A percentile compares a stretch with the other conserved stretches of the same genome.
Conservation (phyloP, 805 yeast genomes). For the Kodamaea fukazawae region DNA sequence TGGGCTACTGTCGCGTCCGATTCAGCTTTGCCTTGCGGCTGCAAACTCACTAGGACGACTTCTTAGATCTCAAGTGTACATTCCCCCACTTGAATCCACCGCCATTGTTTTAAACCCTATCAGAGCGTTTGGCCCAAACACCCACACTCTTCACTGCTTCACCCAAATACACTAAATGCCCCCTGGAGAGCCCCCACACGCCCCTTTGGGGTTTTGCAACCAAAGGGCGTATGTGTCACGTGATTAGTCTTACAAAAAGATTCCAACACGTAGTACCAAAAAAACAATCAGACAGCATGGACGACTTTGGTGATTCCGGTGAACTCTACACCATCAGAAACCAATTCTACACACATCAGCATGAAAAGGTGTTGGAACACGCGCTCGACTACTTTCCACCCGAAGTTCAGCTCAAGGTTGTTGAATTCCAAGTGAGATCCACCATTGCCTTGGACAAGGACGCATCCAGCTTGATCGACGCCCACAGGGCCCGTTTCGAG, state of each 20-base stretch:
- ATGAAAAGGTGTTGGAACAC: conserved; percentile 41
- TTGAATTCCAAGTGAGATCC: conserved; percentile 41
- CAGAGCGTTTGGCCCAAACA: too few species aligned
- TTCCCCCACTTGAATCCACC: too few species aligned
- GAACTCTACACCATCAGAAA: conserved; percentile 57
- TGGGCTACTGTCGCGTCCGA: too few species aligned
- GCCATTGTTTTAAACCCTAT: too few species aligned
- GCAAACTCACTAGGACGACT: too few species aligned
- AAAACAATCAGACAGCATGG: conserved; percentile 24
- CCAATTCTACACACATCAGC: conserved; percentile 61
- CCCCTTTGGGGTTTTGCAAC: too few species aligned
- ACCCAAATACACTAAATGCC: too few species aligned
- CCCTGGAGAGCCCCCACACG: too few species aligned
- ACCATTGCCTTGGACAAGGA: conserved; percentile 36
- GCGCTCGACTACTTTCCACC: conserved; percentile 36
- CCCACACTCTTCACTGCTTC: too few species aligned
- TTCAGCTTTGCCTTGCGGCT: too few species aligned
- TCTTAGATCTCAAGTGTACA: too few species aligned
- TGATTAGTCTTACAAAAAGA: neutral
- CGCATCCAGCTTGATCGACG: conserved; percentile 38
- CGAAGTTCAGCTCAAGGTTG: conserved; percentile 37
- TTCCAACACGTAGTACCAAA: neutral
- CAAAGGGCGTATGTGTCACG: conserved; percentile 1
- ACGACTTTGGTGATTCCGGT: conserved; percentile 40
- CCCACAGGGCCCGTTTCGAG: conserved; percentile 32